phyloP scores from a whole-genome alignment of 208 protist species.

The Herpetomonas samuelpessoai region DNA sequence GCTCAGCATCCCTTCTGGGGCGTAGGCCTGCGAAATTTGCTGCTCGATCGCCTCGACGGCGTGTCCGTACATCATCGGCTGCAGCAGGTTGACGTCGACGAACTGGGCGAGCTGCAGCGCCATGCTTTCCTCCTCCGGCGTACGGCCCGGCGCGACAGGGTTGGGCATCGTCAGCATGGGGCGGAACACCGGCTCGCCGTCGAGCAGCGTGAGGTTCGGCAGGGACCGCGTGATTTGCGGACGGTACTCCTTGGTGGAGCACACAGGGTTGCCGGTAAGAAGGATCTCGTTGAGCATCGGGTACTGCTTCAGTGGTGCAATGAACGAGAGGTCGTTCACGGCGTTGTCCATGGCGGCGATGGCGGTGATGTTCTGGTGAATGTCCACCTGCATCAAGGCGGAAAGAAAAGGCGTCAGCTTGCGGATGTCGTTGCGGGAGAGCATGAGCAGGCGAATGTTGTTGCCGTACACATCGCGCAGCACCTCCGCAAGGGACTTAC shows the following conservation, averaged over 20 bases:
- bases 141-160: conserved; percentile 28
- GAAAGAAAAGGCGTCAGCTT: conserved; percentile 57
- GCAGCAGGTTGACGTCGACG: conserved; percentile 37
- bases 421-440: conserved; percentile 73
- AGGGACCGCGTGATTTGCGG: conserved; percentile 38
- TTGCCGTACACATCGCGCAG: conserved; percentile 57
- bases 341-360: conserved; percentile 72
- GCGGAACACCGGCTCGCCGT: conserved; percentile 48
- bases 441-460: conserved; percentile 50
- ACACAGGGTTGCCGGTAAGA: conserved; percentile 63
- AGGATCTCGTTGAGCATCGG: conserved; percentile 61
- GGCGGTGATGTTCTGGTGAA: conserved; percentile 64
- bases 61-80: conserved; percentile 17
- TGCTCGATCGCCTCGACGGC: conserved; percentile 12
- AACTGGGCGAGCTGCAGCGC: conserved; percentile 17
- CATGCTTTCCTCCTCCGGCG: conserved; percentile 18
- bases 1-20: conserved; percentile 34
- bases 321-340: conserved; percentile 53
- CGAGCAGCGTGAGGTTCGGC: conserved; percentile 56
- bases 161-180: conserved; percentile 60
- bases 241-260: conserved; percentile 39
- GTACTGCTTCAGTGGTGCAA: conserved; percentile 61
- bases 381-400: conserved; percentile 52
- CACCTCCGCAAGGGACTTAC: conserved; percentile 61
- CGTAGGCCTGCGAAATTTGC: conserved; percentile 26